These are phyloP conservation scores for Trichosporon ovoides DNA, from an alignment of 1,284 basidiomycete species.

Conservation along the genomic window DNA sequence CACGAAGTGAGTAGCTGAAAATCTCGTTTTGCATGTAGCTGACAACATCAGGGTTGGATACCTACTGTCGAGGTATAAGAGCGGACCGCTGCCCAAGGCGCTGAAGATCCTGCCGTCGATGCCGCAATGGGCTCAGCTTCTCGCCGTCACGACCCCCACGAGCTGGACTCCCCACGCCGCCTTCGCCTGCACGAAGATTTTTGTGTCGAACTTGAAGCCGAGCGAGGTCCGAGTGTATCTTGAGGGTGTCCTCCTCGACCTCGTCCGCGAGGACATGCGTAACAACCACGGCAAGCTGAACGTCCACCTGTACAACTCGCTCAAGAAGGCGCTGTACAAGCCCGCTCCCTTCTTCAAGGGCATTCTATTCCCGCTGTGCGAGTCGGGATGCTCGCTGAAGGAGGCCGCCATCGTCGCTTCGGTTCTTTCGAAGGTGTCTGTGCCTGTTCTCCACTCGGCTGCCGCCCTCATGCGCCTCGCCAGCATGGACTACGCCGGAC, in stretches of 20 bases:
- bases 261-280: constrained; percentile 83
- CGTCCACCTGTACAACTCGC: constrained; percentile 86
- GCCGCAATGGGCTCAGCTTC: constrained; percentile 90
- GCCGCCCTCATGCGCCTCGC: constrained; percentile 90
- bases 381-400: constrained; percentile 82
- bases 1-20: constrained; percentile 68
- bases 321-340: constrained; percentile 91
- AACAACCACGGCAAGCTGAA: constrained; percentile 72
- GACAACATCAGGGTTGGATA: constrained; percentile 65
- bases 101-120: constrained; percentile 98
- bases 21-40: not conserved
- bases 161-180: constrained; percentile 95
- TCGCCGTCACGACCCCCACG: constrained; percentile 87
- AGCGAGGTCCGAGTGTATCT: constrained; percentile 91
- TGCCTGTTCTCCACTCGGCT: constrained; percentile 93
- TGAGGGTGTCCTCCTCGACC: constrained; percentile 85
- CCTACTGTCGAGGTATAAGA: constrained; percentile 86
- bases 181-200: constrained; percentile 90
- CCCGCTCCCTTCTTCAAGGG: constrained; percentile 99
- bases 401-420: constrained; percentile 94
- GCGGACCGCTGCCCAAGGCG: constrained; percentile 90
- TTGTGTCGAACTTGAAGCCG: constrained; percentile 95
- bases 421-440: constrained; percentile 82
- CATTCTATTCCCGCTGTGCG: constrained; percentile 89
- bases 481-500: constrained; percentile 93